Evolutionary conservation across 2,329 filamentous ascomycete genomes (phyloP), one percentile per base, ranked within the genome.

Genomic region (Xylaria sp.): DNA sequence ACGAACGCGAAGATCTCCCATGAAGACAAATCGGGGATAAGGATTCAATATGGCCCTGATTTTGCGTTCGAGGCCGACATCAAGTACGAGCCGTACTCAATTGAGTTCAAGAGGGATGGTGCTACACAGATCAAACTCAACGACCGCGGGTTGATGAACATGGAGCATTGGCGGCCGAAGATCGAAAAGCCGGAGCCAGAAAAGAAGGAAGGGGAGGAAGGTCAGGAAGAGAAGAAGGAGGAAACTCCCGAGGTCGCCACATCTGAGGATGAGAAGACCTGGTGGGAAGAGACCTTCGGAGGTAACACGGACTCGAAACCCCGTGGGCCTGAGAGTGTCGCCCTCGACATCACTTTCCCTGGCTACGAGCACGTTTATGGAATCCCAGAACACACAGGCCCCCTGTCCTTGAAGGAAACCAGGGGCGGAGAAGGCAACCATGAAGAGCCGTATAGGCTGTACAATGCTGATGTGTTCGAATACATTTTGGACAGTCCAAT

Each of bases 221-320:
- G 76, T 52, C 77, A 78, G 59, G 71, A 73, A 52, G 73, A 51
- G 71, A 75, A 77, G 53, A 75, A 78, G 45, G 69, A 77, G 46
- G 71, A 76, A 46, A 60, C 63, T 37, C 63, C 66, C 34, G 72
- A 76, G 45, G 69, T 73, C 40, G 69, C 72, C 26, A 56, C 73
- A 9, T 80, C 78, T 13, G 84, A 89, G 60, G 90, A 94, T 61
- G 90, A 97, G 69, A 89, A 87, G 74, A 97, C 92, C 2, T 97
- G 92, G 91, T 99, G 94, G 94, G 94, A 99, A 6, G 94, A 99
- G 76, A 85, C 83, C 0, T 99, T 99, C 72, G 93, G 93, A 60
- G 92, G 93, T 57, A 96, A 94, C 71, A 97, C 92, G 0, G 94
- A 99, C 72, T 85, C 88, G 4, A 99, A 99, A 74, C 93, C 94